Conservation (phyloP, 169 alveolate genomes). For the Perkinsus marinus region DNA sequence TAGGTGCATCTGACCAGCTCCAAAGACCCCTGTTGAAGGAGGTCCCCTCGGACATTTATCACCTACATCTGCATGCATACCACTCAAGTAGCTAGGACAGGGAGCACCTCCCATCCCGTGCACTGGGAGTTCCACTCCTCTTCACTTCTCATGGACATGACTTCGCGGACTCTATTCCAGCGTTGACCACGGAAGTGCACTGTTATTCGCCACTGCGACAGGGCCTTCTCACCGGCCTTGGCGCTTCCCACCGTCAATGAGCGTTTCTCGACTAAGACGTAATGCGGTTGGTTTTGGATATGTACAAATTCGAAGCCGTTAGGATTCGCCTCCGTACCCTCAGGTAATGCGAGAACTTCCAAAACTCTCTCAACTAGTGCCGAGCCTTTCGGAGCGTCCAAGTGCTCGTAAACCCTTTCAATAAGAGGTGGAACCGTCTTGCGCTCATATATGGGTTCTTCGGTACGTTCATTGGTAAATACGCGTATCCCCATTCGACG, state of each 20-base stretch:
- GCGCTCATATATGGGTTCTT: no score
- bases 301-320: neutral
- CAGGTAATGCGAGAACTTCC: neutral
- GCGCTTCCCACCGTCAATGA: neutral
- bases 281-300: neutral
- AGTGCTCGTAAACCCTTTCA: neutral
- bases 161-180: neutral
- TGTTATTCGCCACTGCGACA: neutral
- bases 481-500: no score
- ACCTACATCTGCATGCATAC: neutral
- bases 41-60: neutral
- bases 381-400: neutral
- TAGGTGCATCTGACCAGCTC: neutral
- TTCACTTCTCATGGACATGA: neutral
- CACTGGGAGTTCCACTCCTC: neutral
- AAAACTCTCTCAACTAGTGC: neutral
- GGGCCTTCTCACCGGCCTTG: neutral
- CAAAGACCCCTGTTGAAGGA: neutral
- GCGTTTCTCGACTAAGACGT: neutral
- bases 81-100: neutral
- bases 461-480: no score
- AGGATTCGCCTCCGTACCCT: neutral
- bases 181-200: neutral
- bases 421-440: no score
- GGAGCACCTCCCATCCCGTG: neutral